Evolutionary conservation across 2,329 filamentous ascomycete genomes (phyloP).

Genomic region (Aspergillus nomiae): DNA sequence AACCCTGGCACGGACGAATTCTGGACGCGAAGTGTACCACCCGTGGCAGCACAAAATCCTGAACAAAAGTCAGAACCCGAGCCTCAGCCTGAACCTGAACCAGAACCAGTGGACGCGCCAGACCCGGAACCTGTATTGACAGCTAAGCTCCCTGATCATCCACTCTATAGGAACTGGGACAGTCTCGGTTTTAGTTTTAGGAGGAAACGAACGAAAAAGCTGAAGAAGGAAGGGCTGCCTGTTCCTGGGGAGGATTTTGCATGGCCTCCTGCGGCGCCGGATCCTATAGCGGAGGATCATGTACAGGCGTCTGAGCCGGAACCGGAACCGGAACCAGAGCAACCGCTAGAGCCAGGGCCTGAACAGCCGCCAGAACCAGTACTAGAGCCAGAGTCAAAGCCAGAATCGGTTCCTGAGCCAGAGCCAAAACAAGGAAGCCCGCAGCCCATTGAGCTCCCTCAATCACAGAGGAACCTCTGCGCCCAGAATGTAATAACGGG

Average conservation of each 20-base stretch:
- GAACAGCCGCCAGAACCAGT: too few species aligned
- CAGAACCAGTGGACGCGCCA: too few species aligned
- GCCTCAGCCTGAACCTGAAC: too few species aligned
- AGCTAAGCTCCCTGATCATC: not conserved
- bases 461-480: not conserved
- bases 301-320: not conserved
- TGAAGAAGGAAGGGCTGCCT: not conserved
- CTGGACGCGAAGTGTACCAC: rapidly evolving
- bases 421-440: not conserved
- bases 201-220: not conserved
- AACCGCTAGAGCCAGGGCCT: too few species aligned
- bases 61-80: too few species aligned
- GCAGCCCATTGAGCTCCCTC: not conserved
- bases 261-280: not conserved
- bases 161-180: not conserved
- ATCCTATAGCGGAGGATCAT: not conserved
- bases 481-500: not conserved
- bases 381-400: too few species aligned
- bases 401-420: too few species aligned
- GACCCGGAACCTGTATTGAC: not conserved
- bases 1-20: not conserved
- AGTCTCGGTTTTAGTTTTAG: not conserved
- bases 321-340: not conserved
- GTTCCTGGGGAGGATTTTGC: not conserved
- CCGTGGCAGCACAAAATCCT: too few species aligned